Conservation (phyloP, 2,329 filamentous ascomycete species). For the Sporothrix globosa region DNA sequence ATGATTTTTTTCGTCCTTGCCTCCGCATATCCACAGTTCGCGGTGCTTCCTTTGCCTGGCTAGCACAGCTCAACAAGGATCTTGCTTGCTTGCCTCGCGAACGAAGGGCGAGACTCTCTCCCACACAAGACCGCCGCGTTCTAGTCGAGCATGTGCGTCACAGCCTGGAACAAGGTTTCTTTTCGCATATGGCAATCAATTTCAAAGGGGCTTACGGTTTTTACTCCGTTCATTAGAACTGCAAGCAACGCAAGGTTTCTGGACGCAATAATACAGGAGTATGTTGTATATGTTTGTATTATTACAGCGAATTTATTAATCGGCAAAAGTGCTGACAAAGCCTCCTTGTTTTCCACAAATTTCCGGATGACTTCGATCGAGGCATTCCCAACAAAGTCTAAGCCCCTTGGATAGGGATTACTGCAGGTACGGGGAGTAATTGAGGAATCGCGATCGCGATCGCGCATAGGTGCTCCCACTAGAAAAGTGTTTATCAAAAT, state of each 20-base stretch:
- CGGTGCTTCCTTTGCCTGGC: background rate
- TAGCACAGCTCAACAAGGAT: slow-evolving; percentile 23
- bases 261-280: no score
- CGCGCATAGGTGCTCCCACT: background rate
- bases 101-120: background rate
- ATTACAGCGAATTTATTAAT: background rate
- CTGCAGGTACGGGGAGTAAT: background rate
- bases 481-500: background rate
- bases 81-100: background rate
- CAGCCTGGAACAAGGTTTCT: background rate
- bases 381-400: background rate
- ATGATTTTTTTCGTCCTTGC: background rate
- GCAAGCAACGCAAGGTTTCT: background rate
- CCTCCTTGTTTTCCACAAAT: background rate
- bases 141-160: slow-evolving; percentile 1
- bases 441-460: background rate
- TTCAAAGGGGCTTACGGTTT: background rate
- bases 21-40: background rate
- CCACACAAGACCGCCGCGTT: background rate
- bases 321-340: slow-evolving; percentile 13
- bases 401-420: background rate
- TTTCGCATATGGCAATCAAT: background rate
- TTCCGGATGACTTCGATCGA: background rate
- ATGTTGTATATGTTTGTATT: no score
- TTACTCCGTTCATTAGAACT: background rate